These are phyloP conservation scores for Globisporangium irregulare DNA, from an alignment of 352 stramenopile genomes.

Conservation along the genomic window DNA sequence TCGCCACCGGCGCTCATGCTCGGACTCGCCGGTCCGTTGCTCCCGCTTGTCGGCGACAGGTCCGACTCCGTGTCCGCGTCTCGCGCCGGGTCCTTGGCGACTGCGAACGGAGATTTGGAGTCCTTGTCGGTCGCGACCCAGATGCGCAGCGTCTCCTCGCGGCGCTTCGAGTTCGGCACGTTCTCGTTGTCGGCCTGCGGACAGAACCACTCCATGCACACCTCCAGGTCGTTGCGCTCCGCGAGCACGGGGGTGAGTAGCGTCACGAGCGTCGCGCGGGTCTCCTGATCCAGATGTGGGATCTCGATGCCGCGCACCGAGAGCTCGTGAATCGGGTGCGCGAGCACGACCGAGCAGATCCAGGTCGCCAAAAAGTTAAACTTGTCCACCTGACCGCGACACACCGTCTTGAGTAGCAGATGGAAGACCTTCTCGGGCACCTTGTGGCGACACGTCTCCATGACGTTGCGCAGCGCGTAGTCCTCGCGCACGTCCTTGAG, in stretches of 20 bases:
- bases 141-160: conserved; percentile 79
- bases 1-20: conserved; percentile 26
- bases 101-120: conserved; percentile 74
- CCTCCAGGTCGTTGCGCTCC: conserved; percentile 77
- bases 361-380: conserved; percentile 88
- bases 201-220: conserved; percentile 89
- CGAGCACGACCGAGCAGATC: conserved; percentile 80
- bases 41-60: conserved; percentile 35
- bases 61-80: conserved; percentile 72
- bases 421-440: conserved; percentile 83
- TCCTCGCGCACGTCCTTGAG: conserved; percentile 76
- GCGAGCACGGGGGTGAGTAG: conserved; percentile 79
- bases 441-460: conserved; percentile 68
- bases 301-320: conserved; percentile 85
- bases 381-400: conserved; percentile 81
- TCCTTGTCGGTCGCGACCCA: conserved; percentile 87
- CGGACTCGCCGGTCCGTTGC: conserved; percentile 48
- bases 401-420: conserved; percentile 82
- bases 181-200: conserved; percentile 65
- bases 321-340: conserved; percentile 57
- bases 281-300: conserved; percentile 68
- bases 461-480: conserved; percentile 76
- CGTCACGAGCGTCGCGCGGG: conserved; percentile 66
- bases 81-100: conserved; percentile 34
- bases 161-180: conserved; percentile 51